phyloP scores from a whole-genome alignment of 768 basidiomycete species.

The Phlegmacium glaucopus region DNA sequence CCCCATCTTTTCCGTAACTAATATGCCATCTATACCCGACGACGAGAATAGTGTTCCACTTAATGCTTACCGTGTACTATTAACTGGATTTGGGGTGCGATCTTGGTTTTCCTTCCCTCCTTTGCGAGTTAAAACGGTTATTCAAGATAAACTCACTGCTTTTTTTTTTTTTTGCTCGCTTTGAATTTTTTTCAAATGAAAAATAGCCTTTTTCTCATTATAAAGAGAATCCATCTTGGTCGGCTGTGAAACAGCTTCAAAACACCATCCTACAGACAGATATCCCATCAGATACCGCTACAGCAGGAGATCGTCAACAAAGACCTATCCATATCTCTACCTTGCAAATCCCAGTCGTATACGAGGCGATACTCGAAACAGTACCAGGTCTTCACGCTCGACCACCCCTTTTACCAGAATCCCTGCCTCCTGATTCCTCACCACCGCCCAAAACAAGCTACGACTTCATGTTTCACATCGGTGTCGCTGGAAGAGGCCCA shows the following conservation, averaged over 20 bases:
- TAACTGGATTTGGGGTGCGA: conserved; percentile 37
- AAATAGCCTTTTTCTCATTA: conserved; percentile 54
- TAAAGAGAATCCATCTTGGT: conserved; percentile 67
- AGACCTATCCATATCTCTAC: conserved; percentile 58
- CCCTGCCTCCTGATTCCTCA: conserved; percentile 29
- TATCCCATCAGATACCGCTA: conserved; percentile 16
- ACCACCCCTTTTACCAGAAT: conserved; percentile 48
- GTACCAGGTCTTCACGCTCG: conserved; percentile 59
- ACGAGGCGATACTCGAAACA: conserved; percentile 50
- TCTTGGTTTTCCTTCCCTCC: conserved; percentile 1
- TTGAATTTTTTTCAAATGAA: conserved; percentile 2
- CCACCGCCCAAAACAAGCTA: conserved; percentile 48
- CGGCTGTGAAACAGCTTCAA: conserved; percentile 61
- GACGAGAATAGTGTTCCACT: conserved; percentile 6
- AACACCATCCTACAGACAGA: conserved; percentile 47
- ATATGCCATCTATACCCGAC: conserved; percentile 5
- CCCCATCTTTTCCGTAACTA: not conserved
- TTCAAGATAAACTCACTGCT: not conserved
- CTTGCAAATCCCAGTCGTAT: conserved; percentile 55
- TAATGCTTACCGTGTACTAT: conserved; percentile 29
- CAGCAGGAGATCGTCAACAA: conserved; percentile 18
- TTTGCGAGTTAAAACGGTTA: not conserved
- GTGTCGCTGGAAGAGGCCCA: conserved; percentile 61
- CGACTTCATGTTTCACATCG: conserved; percentile 71
- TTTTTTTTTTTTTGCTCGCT: no score